Base-by-base conservation (phyloP, 75 land plant species). In the Selaginella moellendorffii region DNA sequence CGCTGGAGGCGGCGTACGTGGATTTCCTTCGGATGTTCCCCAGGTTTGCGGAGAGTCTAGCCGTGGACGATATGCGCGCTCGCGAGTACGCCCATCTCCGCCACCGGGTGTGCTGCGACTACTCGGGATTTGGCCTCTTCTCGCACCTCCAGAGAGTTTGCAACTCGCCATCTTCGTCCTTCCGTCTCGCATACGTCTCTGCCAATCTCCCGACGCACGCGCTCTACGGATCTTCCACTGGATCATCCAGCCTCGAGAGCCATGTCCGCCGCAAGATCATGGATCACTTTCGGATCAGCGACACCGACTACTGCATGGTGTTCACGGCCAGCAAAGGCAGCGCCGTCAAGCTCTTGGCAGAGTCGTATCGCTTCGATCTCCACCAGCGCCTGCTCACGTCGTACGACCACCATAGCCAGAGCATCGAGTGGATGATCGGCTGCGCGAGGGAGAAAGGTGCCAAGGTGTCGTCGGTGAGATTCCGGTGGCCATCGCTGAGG, bases 41-140 rank as follows among this genome's bases (percentile, higher is more conserved):
- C 46, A 36, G 46, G 65, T 88, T 69, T 64, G 65, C 68, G 24
- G 76, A 82, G 1, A 79, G 83, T 0, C 76, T 77, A 19, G 72
- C 67, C 68, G 76, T 88, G 30, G 93, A 88, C 66, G 78, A 80
- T 60, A 75, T 88, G n/a, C 64, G 93, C n/a, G 26, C 54, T 10
- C 71, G 76, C 17, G 93, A 88, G 68, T 88, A 88, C 53, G 42
- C 65, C 1, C 90, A 88, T 26, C 71, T 85, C 17, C 54, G 71
- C 1, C 76, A 71, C 51, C 23, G 31, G 79, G 85, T 80, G 54
- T 88, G 88, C 66, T 80, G 85, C 46, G 88, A 88, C 31, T 88
- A 88, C 64, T 85, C 87, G 54, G 93, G 93, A 14, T 82, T 85
- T 74, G 93, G 93, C 24, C 72, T 88, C 22, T 88, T 88, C 63